phyloP scores from a whole-genome alignment of 306 rosid genomes.

The Potentilla sterilis region DNA sequence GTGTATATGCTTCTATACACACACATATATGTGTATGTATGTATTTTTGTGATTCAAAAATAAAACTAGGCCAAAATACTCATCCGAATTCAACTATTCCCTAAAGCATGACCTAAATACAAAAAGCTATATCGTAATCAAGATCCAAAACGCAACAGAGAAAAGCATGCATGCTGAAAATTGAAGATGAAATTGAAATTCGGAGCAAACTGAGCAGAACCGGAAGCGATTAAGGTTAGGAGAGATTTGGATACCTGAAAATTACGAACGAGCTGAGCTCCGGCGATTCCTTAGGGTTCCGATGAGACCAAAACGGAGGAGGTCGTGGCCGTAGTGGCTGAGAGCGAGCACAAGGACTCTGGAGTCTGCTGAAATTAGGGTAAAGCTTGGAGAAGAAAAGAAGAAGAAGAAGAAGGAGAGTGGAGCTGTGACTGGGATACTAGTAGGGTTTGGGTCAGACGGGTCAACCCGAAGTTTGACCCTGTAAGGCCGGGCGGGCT shows the following conservation, averaged over 20 bases:
- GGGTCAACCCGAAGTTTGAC: no score
- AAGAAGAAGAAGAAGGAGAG: background rate
- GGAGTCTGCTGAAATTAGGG: background rate
- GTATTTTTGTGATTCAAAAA: background rate
- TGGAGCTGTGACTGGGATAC: background rate
- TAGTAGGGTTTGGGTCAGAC: background rate
- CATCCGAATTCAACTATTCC: background rate
- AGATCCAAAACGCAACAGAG: background rate
- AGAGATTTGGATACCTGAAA: slow-evolving; percentile 30
- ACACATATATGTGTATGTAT: background rate
- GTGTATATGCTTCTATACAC: background rate
- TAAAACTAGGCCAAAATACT: background rate
- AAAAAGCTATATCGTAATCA: background rate
- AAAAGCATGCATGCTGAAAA: background rate
- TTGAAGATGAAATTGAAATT: background rate
- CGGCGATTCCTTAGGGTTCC: slow-evolving; percentile 40
- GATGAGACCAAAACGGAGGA: background rate
- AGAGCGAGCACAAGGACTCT: background rate
- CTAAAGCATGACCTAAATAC: background rate
- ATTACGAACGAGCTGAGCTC: background rate
- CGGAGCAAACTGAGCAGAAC: background rate
- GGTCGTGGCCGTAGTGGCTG: slow-evolving; percentile 18
- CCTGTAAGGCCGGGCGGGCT: background rate
- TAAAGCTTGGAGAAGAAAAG: background rate
- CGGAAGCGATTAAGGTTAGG: background rate